phyloP scores from a whole-genome alignment of 768 basidiomycete species.

The Serendipita sp. region DNA sequence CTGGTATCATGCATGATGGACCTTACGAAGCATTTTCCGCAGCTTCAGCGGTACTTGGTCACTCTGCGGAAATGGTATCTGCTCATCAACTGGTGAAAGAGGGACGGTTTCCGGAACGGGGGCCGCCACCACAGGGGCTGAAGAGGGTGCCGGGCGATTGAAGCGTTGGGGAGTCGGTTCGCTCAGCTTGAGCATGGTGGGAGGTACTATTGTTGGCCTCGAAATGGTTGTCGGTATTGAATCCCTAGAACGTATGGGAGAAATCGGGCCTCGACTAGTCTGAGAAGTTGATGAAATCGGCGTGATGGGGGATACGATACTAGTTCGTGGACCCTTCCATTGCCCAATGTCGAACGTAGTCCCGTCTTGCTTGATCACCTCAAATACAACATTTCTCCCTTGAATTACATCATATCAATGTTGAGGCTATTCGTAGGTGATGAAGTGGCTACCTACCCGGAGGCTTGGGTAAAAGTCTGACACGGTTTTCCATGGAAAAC shows the following conservation, averaged over 20 bases:
- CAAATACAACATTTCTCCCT: neutral
- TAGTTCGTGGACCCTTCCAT: neutral
- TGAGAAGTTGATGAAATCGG: too few relatives aligned
- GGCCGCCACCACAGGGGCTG: neutral
- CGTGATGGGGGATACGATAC: too few relatives aligned
- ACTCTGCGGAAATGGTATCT: neutral
- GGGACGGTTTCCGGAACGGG: neutral
- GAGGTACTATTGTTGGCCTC: too few relatives aligned
- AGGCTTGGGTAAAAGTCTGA: neutral
- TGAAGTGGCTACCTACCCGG: neutral
- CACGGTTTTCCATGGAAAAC: neutral
- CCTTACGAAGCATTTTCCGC: neutral
- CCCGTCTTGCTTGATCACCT: neutral
- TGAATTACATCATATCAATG: neutral
- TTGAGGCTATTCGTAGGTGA: neutral
- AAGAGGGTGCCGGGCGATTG: too few relatives aligned
- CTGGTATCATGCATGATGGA: neutral
- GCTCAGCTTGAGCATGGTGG: too few relatives aligned
- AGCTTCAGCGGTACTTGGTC: neutral
- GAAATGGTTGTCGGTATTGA: too few relatives aligned
- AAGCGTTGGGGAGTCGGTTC: too few relatives aligned
- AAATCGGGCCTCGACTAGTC: too few relatives aligned
- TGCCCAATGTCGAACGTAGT: neutral
- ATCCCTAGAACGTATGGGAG: too few relatives aligned
- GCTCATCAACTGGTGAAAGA: neutral